These are phyloP conservation scores for Pythium sp. DNA, from an alignment of 352 stramenopile genomes.

Conservation along the genomic window DNA sequence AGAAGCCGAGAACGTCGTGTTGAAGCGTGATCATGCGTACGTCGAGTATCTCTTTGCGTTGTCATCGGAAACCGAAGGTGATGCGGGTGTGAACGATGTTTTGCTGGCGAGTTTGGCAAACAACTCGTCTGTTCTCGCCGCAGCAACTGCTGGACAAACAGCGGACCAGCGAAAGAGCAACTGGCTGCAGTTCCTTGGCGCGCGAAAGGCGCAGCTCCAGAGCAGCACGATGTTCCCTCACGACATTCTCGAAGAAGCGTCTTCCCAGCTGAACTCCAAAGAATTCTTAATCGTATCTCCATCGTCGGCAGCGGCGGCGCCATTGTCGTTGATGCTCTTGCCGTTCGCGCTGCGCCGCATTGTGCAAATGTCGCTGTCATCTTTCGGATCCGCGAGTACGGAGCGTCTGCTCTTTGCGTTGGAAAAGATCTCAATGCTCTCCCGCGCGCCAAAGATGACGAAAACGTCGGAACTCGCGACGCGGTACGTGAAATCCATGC, in stretches of 20 bases:
- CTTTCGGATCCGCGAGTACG: slow-evolving; percentile 34
- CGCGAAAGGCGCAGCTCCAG: slow-evolving; percentile 18
- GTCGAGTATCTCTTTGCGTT: slow-evolving; percentile 52
- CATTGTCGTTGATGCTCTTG: slow-evolving; percentile 32
- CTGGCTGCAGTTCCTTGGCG: slow-evolving; percentile 37
- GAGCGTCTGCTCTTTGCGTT: slow-evolving; percentile 58
- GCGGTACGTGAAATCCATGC: slow-evolving; percentile 53
- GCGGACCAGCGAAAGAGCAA: slow-evolving; percentile 5
- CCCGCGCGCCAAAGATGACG: slow-evolving; percentile 8
- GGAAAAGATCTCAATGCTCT: slow-evolving; percentile 44
- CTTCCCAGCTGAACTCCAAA: slow-evolving; percentile 47
- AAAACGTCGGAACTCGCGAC: slow-evolving; percentile 29
- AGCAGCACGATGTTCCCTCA: slow-evolving; percentile 22
- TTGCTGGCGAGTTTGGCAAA: slow-evolving; percentile 30
- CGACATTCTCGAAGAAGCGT: slow-evolving; percentile 37
- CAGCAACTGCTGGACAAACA: neutral
- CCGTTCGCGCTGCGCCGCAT: slow-evolving; percentile 62
- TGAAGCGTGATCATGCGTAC: slow-evolving; percentile 61
- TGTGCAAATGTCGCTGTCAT: slow-evolving; percentile 37
- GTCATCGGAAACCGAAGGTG: slow-evolving; percentile 1
- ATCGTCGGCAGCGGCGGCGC: neutral
- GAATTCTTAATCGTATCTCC: slow-evolving; percentile 36
- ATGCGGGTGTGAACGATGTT: slow-evolving; percentile 18
- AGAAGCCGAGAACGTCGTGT: slow-evolving; percentile 40
- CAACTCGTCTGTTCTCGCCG: slow-evolving; percentile 11